Evolutionary conservation across 768 basidiomycete genomes (phyloP), one percentile per base, ranked within the genome.

Genomic region (Pisolithus tinctorius): DNA sequence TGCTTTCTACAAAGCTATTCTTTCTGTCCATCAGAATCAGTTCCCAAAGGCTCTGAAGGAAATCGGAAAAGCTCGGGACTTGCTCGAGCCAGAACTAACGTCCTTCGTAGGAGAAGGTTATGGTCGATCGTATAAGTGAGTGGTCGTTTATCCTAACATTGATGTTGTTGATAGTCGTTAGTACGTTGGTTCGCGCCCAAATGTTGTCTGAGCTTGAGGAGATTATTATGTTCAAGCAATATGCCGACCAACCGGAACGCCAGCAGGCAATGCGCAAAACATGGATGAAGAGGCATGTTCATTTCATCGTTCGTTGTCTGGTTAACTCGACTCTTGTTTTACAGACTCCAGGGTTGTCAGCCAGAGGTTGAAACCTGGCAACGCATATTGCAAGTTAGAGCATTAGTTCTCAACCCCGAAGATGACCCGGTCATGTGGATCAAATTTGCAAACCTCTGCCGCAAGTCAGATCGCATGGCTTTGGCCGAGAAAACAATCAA

Each of bases 361-460:
- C 91, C 92, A 23, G 96, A 98, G 60, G 95, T 98, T 31, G 96
- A 99, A 69, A 93, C 96, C 4, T 99, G 96, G 96, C 96, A 98
- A 66, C 83, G 95, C 17, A 90, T 98, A 49, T 74, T 99, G 8
- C 95, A 97, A 74, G 93, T 99, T 45, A 82, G 96, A 48, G 92
- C 94, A 0, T 77, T 98, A 48, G 93, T 99, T 20, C 75, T 97
- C 26, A 88, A 82, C 41, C 95, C 96, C 0, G 89, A 89, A 56
- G 93, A 96, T 55, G 93, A 97, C 63, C 91, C 89, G 41, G 81
- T 88, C 43, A 97, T 96, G 84, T 98, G 94, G 93, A 96, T 99
- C 69, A 93, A 96, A 69, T 97, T 99, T 62, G 92, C 95, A 2
- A 98, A 99, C 61, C 74, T 98, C 1, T 98, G 96, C 64, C 89